Percentiles rank a stretch among this genome's conserved stretches.
phyloP scores from a whole-genome alignment of 352 stramenopile species.

The Chrysophaeum taylorii region DNA sequence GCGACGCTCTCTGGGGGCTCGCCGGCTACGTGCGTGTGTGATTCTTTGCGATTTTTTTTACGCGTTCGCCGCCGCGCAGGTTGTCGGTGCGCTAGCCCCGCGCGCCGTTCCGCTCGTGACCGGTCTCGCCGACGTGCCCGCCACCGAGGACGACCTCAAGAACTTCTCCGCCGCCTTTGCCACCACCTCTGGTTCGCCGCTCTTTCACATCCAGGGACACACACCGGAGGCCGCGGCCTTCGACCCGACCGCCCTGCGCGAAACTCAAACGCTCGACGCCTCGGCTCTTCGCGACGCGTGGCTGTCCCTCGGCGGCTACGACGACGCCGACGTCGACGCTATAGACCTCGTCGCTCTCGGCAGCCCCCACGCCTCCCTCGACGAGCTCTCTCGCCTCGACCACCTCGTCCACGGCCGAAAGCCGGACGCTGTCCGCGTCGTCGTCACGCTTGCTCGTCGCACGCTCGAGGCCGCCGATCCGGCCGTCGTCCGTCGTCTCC shows the following conservation, averaged over 20 bases:
- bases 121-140: constrained; percentile 32
- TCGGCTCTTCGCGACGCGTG: background rate
- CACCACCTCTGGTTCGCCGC: constrained; percentile 39
- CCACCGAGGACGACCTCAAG: constrained; percentile 45
- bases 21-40: constrained; percentile 30
- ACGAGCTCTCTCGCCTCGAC: constrained; percentile 34
- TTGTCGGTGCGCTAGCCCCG: constrained; percentile 41
- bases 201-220: constrained; percentile 47
- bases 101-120: constrained; percentile 42
- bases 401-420: constrained; percentile 34
- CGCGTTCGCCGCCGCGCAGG: constrained; percentile 18
- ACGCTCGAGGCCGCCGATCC: constrained; percentile 19
- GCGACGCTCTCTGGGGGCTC: too few relatives aligned
- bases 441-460: constrained; percentile 32
- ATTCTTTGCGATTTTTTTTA: constrained; percentile 26
- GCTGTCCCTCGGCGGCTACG: background rate
- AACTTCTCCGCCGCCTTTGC: constrained; percentile 49
- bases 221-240: constrained; percentile 38
- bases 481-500: constrained; percentile 29
- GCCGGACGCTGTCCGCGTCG: constrained; percentile 31
- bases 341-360: constrained; percentile 37
- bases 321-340: background rate
- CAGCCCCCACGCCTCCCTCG: constrained; percentile 46
- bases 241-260: background rate
- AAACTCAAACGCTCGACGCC: background rate